Base-by-base conservation (phyloP, 202 grass and related monocot species). In the Dendrocalamus latiflorus region DNA sequence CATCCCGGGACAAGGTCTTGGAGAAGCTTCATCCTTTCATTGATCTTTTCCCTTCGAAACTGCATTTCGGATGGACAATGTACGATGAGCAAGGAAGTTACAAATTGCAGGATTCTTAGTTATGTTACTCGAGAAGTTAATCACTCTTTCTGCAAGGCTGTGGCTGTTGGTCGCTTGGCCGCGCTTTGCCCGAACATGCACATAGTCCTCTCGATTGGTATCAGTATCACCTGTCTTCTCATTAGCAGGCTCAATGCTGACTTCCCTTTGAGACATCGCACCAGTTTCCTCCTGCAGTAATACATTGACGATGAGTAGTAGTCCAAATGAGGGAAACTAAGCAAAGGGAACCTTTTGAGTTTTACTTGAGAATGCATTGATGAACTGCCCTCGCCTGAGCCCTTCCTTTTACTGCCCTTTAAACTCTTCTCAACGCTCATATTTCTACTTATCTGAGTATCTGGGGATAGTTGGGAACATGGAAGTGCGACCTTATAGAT, bases 91-190 rank as follows among this genome's bases (percentile, higher is more conserved):
- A 81, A 76, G 65, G 60, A 50, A 58, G 2, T 59, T 60, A 51
- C 55, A 13, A 15, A 70, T 2, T 56, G 30, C 15, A 75, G 33
- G 13, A 38, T 8, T 39, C 7, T 86, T 24, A 60, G 6, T n/a
- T 56, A 83, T 47, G 62, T 47, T 80, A 25, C 8, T 67, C 12
- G 21, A 76, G 60, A 63, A 73, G 65, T 41, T 28, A 84, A 26
- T 76, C 79, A 95, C 95, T 91, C 95, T 95, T 93, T 98, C 95
- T 63, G 92, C 92, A 74, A 94, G 95, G 84, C 95, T 98, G 88
- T 98, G 95, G 63, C 89, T 98, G 43, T 98, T 98, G 55, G 95
- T 95, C 9, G 95, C 92, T 83, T 98, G 95, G 79, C 95, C 95
- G 36, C 91, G 85, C 83, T 98, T 98, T 74, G 95, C 95, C 39